Evolutionary conservation across 371 early-diverging fungal genomes (phyloP).

Genomic region (Mortierella sp.): DNA sequence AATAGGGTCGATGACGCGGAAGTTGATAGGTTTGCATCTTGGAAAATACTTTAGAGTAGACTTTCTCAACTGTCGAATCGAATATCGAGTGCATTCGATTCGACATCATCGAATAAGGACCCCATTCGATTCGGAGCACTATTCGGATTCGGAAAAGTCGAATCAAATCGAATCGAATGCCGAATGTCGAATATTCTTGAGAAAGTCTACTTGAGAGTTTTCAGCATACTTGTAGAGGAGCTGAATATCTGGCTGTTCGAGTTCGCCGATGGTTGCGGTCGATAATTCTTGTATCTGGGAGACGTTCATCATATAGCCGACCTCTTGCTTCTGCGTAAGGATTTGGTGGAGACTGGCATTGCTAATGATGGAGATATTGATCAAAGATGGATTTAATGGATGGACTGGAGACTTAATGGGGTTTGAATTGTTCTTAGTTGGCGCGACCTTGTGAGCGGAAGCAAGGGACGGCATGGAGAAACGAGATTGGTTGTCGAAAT

Average conservation of each 20-base stretch:
- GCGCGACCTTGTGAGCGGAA: not conserved
- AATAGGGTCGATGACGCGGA: no score
- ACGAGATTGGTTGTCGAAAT: no score
- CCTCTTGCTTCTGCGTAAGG: not conserved
- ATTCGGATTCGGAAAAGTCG: no score
- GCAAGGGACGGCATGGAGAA: not conserved
- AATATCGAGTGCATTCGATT: no score
- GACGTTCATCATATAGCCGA: constrained; percentile 17
- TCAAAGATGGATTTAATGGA: not conserved
- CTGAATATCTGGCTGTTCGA: not conserved
- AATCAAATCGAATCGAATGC: no score
- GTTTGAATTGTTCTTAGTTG: not conserved
- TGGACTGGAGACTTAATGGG: not conserved
- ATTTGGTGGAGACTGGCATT: constrained; percentile 6
- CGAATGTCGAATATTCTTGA: no score
- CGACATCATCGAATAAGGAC: no score
- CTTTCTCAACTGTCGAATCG: no score
- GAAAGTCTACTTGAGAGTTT: constrained; percentile 24
- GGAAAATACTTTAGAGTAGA: constrained; percentile 34
- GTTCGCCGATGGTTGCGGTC: not conserved
- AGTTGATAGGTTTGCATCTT: not conserved
- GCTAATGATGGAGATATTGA: not conserved
- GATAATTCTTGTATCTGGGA: constrained; percentile 8
- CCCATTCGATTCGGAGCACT: no score
- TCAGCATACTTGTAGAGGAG: constrained; percentile 29